Base-by-base conservation (phyloP, 2,329 filamentous ascomycete genomes). In the Colletotrichum caudatum region DNA sequence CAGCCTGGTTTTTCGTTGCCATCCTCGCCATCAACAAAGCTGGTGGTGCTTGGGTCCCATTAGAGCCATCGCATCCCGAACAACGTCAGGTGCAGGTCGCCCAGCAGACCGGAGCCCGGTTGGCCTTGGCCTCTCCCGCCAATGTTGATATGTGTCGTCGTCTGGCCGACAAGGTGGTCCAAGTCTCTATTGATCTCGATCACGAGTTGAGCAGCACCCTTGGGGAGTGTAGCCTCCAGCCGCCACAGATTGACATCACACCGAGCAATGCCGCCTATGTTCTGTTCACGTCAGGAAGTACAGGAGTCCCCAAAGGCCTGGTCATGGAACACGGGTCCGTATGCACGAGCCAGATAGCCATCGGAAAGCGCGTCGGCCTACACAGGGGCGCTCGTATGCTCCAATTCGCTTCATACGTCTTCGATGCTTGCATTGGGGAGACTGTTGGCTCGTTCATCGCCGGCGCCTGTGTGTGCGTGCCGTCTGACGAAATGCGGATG, bases 281-380 rank as follows among this genome's bases (percentile, higher is more conserved):
- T 74, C 85, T 87, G 77, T 87, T 87, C 75, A 87, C 85, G 29
- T 87, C 85, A 9, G 86, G 86, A 8, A 87, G 84, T 35, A 88
- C 86, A 0, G 86, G 86, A 12, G 78, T 79, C 39, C 86, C 84
- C 12, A 88, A 88, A 77, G 86, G 86, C 50, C 84, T 86, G n/a
- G 81, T 86, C 35, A 74, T 79, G 57, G 74, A 76, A 64, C 78
- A 80, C 61, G 67, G 44, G 26, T 64, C 74, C 3, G 73, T 78
- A 37, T 73, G 73, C 59, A 76, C 76, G 1, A 76, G 77, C 26
- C 68, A 59, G 7, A 23, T 16, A 12, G 73, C 44, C 61, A 35
- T 35, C 71, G 57, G 76, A 75, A 2, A 76, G 77, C 29, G 69
- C 53, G 9, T 61, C 23, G 65, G 73, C 16, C 64, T 44, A n/a